Conservation (phyloP, 2,329 filamentous ascomycete species). For the Cadophora gregata region DNA sequence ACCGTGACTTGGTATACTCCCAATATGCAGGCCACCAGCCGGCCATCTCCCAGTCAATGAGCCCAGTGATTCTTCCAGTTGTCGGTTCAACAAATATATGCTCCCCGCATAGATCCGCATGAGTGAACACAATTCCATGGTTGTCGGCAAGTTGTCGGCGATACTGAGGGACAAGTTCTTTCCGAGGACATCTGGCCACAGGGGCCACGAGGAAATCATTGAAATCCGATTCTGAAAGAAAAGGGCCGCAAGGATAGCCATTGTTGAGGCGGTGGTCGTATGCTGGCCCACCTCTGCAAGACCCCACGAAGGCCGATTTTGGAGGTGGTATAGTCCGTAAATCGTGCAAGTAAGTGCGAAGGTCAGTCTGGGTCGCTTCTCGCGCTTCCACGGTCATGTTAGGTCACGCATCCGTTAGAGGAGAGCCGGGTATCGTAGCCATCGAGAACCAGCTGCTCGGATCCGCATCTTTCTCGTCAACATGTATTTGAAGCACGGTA, state of each 20-base stretch:
- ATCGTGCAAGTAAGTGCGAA: background rate
- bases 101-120: no score
- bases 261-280: background rate
- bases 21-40: no score
- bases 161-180: background rate
- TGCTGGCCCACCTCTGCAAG: background rate
- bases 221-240: background rate
- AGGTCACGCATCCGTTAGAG: background rate
- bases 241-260: background rate
- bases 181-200: slow-evolving; percentile 1
- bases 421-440: background rate
- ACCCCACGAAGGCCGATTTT: background rate
- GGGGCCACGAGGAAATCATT: background rate
- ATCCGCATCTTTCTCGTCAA: background rate
- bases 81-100: no score
- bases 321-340: background rate
- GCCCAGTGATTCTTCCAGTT: no score
- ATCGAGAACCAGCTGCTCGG: background rate
- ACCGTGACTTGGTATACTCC: no score
- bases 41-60: no score
- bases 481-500: background rate
- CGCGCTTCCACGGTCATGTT: background rate
- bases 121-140: no score
- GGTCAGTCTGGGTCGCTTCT: background rate
- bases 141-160: background rate